Evolutionary conservation across 768 basidiomycete species (phyloP), one percentile per base, ranked within the genome.

Genomic region (Agaricus blazei): DNA sequence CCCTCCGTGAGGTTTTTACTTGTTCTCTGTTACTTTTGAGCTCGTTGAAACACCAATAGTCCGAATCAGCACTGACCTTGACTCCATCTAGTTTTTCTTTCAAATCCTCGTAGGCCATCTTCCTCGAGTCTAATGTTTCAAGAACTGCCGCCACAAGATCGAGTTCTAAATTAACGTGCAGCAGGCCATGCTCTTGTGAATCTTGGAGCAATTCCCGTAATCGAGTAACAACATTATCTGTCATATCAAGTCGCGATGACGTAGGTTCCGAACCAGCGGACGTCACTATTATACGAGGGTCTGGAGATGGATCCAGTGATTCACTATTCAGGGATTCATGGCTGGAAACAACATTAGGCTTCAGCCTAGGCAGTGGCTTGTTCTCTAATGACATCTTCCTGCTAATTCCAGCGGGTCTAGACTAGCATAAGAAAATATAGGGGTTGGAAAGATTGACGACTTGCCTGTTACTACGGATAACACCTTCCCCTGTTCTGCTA

Each of bases 1-100:
- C 97, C 97, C 59, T 94, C 89, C 53, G 94, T 90, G 58, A 90
- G 95, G 60, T 93, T 90, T 60, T 90, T 88, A 65, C 93, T 97
- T 47, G 90, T 85, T 48, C 96, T 78, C 96, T 99, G 65, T 34
- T 31, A 47, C 51, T 45, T 37, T 15, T 44, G 43, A 55, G 26
- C 42, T 37, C 40, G 12, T 24, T 36, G 29, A 28, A 50, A 52
- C 5, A 48, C 40, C 37, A 19, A 44, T 57, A 43, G 40, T 8
- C 8, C 24, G 12, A 31, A 50, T 34, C 47, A 28, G 26, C n/a
- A 68, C 81, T 58, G 60, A 96, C 96, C 82, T 94, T 92, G 67
- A 90, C 84, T 9, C 88, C 87, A 65, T 94, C 91, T 58, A 96
- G 81, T 68, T 83, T 90, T 53, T 70, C 77, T 66, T 87, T 92